Percentiles rank a stretch among this genome's conserved stretches.
These are phyloP conservation scores for Vitis labrusca DNA, from an alignment of 164 flowering plant genomes.

Conservation along the genomic window DNA sequence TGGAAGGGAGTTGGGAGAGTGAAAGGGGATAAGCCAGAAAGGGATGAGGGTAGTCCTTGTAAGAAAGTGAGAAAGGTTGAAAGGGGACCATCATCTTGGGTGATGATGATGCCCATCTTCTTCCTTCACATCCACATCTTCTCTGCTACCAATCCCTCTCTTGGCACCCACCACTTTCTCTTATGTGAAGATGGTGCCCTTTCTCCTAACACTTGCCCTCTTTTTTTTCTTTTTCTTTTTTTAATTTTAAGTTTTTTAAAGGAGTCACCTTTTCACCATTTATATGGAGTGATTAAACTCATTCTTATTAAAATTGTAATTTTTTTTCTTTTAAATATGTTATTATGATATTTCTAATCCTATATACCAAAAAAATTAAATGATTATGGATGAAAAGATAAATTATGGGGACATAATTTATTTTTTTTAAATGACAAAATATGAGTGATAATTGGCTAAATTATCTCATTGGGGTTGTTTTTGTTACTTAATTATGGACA, in stretches of 20 bases:
- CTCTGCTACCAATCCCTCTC: constrained; percentile 4
- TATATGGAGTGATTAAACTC: too few relatives aligned
- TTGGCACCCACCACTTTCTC: constrained; percentile 3
- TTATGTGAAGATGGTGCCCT: neutral
- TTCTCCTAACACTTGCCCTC: neutral
- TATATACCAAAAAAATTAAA: too few relatives aligned
- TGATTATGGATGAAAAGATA: too few relatives aligned
- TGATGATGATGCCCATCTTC: constrained; percentile 1
- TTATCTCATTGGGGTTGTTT: too few relatives aligned
- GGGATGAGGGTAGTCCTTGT: neutral
- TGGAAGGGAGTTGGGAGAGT: neutral
- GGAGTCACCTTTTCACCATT: too few relatives aligned
- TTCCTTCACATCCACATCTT: neutral
- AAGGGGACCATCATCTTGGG: constrained; percentile 2
- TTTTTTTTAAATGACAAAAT: too few relatives aligned
- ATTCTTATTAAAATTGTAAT: too few relatives aligned
- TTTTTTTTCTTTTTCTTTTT: neutral
- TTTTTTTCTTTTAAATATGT: too few relatives aligned
- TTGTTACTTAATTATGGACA: too few relatives aligned
- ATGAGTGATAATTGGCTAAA: too few relatives aligned
- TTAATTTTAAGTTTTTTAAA: neutral
- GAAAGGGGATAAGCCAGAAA: neutral
- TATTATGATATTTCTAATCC: too few relatives aligned
- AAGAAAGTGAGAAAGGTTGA: constrained; percentile 2
- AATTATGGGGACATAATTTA: too few relatives aligned